Conservation (phyloP, 495 filamentous ascomycete genomes). For the Penicillium verhagenii region DNA sequence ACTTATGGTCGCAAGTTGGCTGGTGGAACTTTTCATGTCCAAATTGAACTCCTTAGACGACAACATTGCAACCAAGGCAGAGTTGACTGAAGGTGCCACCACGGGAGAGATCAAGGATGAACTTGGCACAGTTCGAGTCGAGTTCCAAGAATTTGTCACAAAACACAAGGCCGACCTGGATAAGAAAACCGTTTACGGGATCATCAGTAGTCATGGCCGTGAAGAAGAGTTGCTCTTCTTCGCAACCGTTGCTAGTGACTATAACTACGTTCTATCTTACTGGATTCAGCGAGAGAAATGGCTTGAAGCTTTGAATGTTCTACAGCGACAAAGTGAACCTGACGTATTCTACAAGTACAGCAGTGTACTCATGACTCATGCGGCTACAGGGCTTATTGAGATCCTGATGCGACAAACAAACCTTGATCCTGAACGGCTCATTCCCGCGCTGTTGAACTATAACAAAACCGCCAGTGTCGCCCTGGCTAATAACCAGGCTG, state of each 20-base stretch:
- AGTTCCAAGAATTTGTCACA: slow-evolving; percentile 85
- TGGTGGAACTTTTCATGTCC: slow-evolving; percentile 94
- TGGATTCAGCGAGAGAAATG: slow-evolving; percentile 97
- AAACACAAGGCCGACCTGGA: slow-evolving; percentile 86
- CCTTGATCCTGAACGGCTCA: slow-evolving; percentile 82
- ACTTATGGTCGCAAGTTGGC: slow-evolving; percentile 92
- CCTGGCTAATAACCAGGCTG: slow-evolving; percentile 78
- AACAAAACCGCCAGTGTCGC: slow-evolving; percentile 61
- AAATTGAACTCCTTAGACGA: slow-evolving; percentile 95
- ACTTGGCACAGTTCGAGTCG: slow-evolving; percentile 63
- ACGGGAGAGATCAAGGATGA: slow-evolving; percentile 69
- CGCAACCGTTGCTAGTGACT: slow-evolving; percentile 81
- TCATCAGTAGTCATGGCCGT: slow-evolving; percentile 91
- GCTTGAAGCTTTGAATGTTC: slow-evolving; percentile 80
- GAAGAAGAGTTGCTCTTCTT: slow-evolving; percentile 91
- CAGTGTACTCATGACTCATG: slow-evolving; percentile 92
- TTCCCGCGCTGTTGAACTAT: slow-evolving; percentile 91
- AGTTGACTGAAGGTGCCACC: slow-evolving; percentile 69
- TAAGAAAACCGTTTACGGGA: slow-evolving; percentile 87
- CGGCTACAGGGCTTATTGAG: slow-evolving; percentile 79
- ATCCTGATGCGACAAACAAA: slow-evolving; percentile 90
- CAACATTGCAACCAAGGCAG: slow-evolving; percentile 85
- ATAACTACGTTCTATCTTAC: slow-evolving; percentile 92
- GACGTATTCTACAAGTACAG: slow-evolving; percentile 95
- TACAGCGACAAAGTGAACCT: slow-evolving; percentile 86